Evolutionary conservation across 805 yeast species (phyloP).

Genomic region (Saturnispora dispora): DNA sequence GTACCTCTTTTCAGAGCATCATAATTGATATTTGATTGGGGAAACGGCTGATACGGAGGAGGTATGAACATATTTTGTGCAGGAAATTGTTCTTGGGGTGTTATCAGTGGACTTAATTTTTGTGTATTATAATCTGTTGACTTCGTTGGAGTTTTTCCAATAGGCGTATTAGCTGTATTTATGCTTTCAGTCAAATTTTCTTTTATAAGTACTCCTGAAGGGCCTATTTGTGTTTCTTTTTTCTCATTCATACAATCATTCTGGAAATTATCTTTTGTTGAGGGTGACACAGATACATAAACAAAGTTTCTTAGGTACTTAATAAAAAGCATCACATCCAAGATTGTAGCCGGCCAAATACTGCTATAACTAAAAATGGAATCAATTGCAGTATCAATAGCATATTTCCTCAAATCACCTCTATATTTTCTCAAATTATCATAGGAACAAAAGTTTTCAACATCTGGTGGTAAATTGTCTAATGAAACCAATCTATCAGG

Average conservation of each 20-base stretch:
- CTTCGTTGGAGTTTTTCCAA: not conserved
- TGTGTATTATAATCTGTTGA: not conserved
- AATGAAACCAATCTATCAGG: slow-evolving; percentile 10
- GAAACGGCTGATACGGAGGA: not conserved
- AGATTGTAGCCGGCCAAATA: slow-evolving; percentile 4
- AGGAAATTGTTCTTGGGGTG: not conserved
- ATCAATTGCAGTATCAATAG: slow-evolving; percentile 7
- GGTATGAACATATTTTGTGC: not conserved
- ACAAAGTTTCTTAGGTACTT: slow-evolving; percentile 8
- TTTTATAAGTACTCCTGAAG: not conserved
- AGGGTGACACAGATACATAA: not conserved
- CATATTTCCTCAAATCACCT: slow-evolving; percentile 10
- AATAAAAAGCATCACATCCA: slow-evolving; percentile 9
- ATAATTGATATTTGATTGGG: not conserved
- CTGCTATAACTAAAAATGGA: not conserved
- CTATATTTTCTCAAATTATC: slow-evolving; percentile 6
- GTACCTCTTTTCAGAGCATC: not conserved
- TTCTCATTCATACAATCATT: not conserved
- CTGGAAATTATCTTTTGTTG: not conserved
- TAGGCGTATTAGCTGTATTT: not conserved
- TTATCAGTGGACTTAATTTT: not conserved
- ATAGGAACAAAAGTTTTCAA: slow-evolving; percentile 8
- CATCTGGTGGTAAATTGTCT: slow-evolving; percentile 8
- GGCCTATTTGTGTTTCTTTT: not conserved
- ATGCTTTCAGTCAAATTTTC: not conserved